Evolutionary conservation across 257 asterid species (phyloP), one percentile per base, ranked within the genome.

Genomic region (Solanum ossicruentum): DNA sequence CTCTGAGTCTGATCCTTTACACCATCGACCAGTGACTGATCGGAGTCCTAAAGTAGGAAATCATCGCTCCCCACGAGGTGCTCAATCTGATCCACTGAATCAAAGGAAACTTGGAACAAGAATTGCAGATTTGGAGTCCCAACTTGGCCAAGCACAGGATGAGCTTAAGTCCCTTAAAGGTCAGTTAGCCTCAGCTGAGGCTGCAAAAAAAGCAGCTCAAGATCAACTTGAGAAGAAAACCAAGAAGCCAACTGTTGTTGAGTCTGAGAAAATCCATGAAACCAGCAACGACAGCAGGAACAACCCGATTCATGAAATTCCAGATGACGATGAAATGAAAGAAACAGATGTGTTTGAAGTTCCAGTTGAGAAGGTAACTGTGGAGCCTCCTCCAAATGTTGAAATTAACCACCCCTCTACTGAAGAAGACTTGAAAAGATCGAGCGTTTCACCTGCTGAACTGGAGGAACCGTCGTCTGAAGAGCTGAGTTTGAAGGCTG

Each of bases 271-370:
- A 86, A 84, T 80, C 28, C 83, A 81, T 81, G 88, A 85, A 63
- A 17, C 71, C 32, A 87, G 56, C 61, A 84, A 60, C 60, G 84
- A 86, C 71, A 89, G 85, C 51, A 90, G 81, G 12, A 28, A 63
- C 21, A 11, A 47, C 17, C 60, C 45, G 5, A 66, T 18, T 28
- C 70, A 12, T 70, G 91, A 88, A 87, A 72, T 85, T 6, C 55
- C 91, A 13, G 91, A 92, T 60, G 93, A 90, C 65, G 93, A 91
- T 56, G 83, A 87, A 83, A 88, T 89, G 85, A 85, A 84, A 81
- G 97, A 90, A 88, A 93, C 96, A 1, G 98, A 93, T 67, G 97
- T 95, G 84, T 95, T 91, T 28, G 98, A 93, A 87, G 95, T 93
- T 81, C 95, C 92, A 1, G 12, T 91, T n/a, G 92, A 87, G 90